phyloP scores from a whole-genome alignment of 768 basidiomycete species.

The Boletus sp. region DNA sequence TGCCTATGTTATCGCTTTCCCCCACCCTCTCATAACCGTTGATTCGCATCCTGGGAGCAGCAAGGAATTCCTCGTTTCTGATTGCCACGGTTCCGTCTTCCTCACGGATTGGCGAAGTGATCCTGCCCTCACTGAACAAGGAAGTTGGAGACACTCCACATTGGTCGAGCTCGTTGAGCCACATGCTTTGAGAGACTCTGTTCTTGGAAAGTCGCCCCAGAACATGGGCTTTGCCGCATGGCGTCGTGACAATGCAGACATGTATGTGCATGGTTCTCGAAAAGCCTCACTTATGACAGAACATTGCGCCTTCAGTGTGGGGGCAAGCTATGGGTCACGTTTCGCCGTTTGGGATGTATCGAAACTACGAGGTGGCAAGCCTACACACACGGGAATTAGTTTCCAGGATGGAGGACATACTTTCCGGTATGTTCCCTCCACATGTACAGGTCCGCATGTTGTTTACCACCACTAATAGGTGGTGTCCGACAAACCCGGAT shows the following conservation, averaged over 20 bases:
- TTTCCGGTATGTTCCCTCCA: slow-evolving; percentile 51
- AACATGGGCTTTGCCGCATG: slow-evolving; percentile 65
- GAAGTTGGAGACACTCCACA: slow-evolving; percentile 58
- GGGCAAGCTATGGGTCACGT: slow-evolving; percentile 67
- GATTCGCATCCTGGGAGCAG: slow-evolving; percentile 66
- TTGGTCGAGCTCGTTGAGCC: slow-evolving; percentile 74
- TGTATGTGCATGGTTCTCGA: slow-evolving; percentile 47
- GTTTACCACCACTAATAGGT: slow-evolving; percentile 41
- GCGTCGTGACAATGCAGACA: slow-evolving; percentile 64
- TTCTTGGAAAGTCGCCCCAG: slow-evolving; percentile 42
- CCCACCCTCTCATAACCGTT: slow-evolving; percentile 68
- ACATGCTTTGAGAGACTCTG: slow-evolving; percentile 51
- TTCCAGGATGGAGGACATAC: slow-evolving; percentile 64
- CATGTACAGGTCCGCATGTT: background rate
- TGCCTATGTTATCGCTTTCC: slow-evolving; percentile 70
- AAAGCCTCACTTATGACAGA: background rate
- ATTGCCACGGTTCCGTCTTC: slow-evolving; percentile 69
- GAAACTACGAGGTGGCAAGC: slow-evolving; percentile 70
- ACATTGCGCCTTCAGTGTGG: slow-evolving; percentile 47
- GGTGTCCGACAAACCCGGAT: slow-evolving; percentile 73
- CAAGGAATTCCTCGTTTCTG: slow-evolving; percentile 79
- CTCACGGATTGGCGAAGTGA: slow-evolving; percentile 83
- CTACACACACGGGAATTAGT: slow-evolving; percentile 54
- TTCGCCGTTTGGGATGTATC: slow-evolving; percentile 78
- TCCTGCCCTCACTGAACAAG: slow-evolving; percentile 48